A percentile compares a stretch with the other conserved stretches of the same genome.
phyloP scores from a whole-genome alignment of 257 asterid genomes.

The Avicennia marina region DNA sequence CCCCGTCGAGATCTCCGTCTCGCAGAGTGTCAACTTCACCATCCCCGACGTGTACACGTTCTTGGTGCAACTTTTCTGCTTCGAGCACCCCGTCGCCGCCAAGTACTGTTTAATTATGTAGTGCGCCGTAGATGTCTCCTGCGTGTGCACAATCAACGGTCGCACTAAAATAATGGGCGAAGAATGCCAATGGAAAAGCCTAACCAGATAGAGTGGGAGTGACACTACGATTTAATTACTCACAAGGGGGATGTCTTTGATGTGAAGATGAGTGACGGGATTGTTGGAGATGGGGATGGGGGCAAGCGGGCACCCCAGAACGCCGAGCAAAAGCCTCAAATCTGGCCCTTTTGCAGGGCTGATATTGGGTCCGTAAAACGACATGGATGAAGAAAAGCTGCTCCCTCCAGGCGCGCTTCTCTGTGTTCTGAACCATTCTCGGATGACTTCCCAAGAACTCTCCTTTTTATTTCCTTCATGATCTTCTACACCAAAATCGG shows the following conservation, averaged over 20 bases:
- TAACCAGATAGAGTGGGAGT: too few relatives aligned
- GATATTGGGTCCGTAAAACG: slow-evolving; percentile 39
- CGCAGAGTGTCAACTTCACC: slow-evolving; percentile 60
- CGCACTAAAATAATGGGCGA: not conserved
- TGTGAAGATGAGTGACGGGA: slow-evolving; percentile 40
- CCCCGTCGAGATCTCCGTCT: slow-evolving; percentile 67
- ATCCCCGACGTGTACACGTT: slow-evolving; percentile 66
- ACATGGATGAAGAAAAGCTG: slow-evolving; percentile 23
- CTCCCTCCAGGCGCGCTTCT: slow-evolving; percentile 25
- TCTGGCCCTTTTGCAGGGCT: slow-evolving; percentile 57
- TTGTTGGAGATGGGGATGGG: slow-evolving; percentile 61
- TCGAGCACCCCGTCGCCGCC: slow-evolving; percentile 71
- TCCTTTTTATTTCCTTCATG: slow-evolving; percentile 41
- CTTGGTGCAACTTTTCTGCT: slow-evolving; percentile 39
- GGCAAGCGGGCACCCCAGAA: slow-evolving; percentile 77
- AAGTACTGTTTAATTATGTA: slow-evolving; percentile 73
- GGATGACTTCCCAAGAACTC: slow-evolving; percentile 68
- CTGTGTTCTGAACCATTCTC: slow-evolving; percentile 65
- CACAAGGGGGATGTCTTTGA: slow-evolving; percentile 60
- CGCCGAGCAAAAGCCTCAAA: slow-evolving; percentile 71
- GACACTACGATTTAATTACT: too few relatives aligned
- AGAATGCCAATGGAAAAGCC: too few relatives aligned
- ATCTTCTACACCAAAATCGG: slow-evolving; percentile 58
- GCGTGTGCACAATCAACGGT: not conserved
- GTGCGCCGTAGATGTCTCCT: slow-evolving; percentile 68